Conservation (phyloP, 345 rosid genomes). For the Boechera divaricarpa region DNA sequence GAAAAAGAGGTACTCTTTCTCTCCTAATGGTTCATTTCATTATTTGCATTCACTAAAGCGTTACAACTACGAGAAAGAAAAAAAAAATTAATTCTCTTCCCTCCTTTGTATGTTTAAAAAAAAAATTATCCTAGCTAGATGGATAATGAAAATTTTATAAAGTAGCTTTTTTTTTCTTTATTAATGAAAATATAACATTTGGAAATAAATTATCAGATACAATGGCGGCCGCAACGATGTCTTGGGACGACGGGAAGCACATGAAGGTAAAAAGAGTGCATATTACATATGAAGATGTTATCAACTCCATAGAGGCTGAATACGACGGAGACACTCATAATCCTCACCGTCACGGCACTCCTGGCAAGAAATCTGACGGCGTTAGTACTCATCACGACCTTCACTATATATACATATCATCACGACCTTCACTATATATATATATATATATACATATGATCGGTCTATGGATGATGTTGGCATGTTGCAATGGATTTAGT, state of each 20-base stretch:
- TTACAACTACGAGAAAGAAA: not conserved
- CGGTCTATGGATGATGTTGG: not conserved
- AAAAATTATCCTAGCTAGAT: too few species aligned
- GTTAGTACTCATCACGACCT: conserved; percentile 33
- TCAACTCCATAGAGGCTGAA: conserved; percentile 43
- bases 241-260: conserved; percentile 35
- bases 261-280: conserved; percentile 46
- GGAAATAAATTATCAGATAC: conserved; percentile 1
- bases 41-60: not conserved
- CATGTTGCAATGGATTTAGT: not conserved
- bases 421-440: not conserved
- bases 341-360: conserved; percentile 34
- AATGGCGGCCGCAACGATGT: conserved; percentile 45
- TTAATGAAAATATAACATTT: not conserved
- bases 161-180: too few species aligned
- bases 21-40: not conserved
- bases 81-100: not conserved
- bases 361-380: conserved; percentile 42
- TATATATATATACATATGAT: not conserved
- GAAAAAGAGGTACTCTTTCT: conserved; percentile 4
- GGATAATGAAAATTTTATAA: too few species aligned
- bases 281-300: conserved; percentile 44
- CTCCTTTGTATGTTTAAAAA: not conserved
- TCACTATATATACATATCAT: not conserved
- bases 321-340: conserved; percentile 26